These are phyloP conservation scores for Emydomyces testavorans DNA, from an alignment of 2,329 filamentous ascomycete species.

Conservation along the genomic window DNA sequence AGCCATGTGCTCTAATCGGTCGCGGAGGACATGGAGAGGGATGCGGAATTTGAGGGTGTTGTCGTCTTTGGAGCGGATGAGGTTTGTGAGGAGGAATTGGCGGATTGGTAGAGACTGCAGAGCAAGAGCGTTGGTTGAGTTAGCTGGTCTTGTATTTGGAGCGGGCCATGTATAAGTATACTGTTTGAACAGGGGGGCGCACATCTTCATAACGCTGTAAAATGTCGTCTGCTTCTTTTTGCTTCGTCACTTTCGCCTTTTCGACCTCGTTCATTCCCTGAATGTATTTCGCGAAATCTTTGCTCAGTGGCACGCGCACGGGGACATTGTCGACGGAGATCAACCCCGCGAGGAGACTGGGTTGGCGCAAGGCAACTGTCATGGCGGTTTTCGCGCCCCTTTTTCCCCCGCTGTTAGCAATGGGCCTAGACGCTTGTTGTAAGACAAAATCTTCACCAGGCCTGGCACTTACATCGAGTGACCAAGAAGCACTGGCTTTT, in stretches of 20 bases:
- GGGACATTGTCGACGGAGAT: constrained; percentile 82
- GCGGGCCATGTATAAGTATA: no score
- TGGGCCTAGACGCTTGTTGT: background rate
- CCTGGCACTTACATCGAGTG: constrained; percentile 63
- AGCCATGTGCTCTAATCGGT: constrained; percentile 60
- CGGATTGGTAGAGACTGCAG: constrained; percentile 58
- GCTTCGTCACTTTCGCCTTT: constrained; percentile 51
- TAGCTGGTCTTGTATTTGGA: no score
- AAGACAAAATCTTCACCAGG: background rate
- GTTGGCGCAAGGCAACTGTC: constrained; percentile 60
- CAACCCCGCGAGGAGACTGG: constrained; percentile 53
- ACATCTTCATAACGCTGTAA: constrained; percentile 62
- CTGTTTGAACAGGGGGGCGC: constrained; percentile 14
- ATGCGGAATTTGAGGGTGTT: constrained; percentile 62
- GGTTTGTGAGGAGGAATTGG: constrained; percentile 83
- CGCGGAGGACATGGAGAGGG: constrained; percentile 59
- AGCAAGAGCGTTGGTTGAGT: background rate
- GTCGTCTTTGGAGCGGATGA: constrained; percentile 46
- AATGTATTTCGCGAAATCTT: constrained; percentile 50
- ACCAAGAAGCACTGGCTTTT: constrained; percentile 60
- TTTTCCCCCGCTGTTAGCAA: background rate
- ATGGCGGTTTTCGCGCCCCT: constrained; percentile 84
- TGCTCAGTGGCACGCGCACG: constrained; percentile 58
- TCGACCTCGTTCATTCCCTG: constrained; percentile 72
- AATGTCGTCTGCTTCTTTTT: constrained; percentile 69